A percentile compares a stretch with the other conserved stretches of the same genome.
Evolutionary conservation across 257 asterid genomes (phyloP).

Genomic region (Ballota nigra): DNA sequence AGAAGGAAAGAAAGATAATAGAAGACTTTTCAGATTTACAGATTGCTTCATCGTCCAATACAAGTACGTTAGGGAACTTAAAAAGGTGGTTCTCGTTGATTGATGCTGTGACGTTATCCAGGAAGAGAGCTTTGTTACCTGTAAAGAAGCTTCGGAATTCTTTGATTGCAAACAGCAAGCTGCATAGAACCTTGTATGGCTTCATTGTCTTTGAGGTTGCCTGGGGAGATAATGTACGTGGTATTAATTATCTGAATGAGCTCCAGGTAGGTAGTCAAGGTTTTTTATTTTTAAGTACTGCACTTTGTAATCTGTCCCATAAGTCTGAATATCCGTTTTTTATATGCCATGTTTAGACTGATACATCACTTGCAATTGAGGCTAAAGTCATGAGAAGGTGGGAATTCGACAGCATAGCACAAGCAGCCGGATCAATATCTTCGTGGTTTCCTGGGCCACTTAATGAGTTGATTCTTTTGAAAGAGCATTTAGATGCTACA

Average conservation of each 20-base stretch:
- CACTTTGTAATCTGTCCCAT: slow-evolving; percentile 1
- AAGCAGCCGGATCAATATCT: slow-evolving; percentile 60
- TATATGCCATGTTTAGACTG: slow-evolving; percentile 53
- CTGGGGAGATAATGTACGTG: slow-evolving; percentile 78
- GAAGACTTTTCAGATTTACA: slow-evolving; percentile 35
- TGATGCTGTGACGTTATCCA: slow-evolving; percentile 69
- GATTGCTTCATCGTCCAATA: slow-evolving; percentile 39
- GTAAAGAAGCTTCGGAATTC: slow-evolving; percentile 80
- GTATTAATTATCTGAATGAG: slow-evolving; percentile 87
- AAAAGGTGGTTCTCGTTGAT: slow-evolving; percentile 70
- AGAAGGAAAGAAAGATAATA: slow-evolving; percentile 48
- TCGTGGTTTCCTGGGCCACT: slow-evolving; percentile 85
- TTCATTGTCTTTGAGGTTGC: slow-evolving; percentile 90
- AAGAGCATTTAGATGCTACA: slow-evolving; percentile 59
- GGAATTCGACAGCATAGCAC: slow-evolving; percentile 89
- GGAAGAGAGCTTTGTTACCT: slow-evolving; percentile 84
- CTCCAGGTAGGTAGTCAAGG: slow-evolving; percentile 64
- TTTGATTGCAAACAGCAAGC: slow-evolving; percentile 67
- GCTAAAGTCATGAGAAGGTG: slow-evolving; percentile 90
- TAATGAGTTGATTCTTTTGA: slow-evolving; percentile 56
- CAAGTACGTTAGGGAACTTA: slow-evolving; percentile 38
- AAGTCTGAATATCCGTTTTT: slow-evolving; percentile 15
- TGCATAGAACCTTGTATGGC: slow-evolving; percentile 88
- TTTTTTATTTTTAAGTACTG: neutral
- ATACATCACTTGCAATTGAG: slow-evolving; percentile 89